phyloP scores from a whole-genome alignment of 2,329 filamentous ascomycete genomes.

The Aspergillus sp. region DNA sequence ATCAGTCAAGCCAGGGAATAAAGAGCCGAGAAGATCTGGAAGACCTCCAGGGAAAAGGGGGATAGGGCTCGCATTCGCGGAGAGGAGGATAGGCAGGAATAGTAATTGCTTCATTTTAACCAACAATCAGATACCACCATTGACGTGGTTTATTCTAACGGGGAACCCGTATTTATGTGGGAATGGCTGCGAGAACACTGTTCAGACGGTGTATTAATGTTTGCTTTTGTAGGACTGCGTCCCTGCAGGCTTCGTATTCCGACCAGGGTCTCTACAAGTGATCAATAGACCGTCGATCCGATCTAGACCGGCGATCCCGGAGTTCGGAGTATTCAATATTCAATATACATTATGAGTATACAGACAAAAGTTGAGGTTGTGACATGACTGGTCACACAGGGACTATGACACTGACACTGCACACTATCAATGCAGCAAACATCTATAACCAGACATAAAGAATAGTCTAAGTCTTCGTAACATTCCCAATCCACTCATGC shows the following conservation, averaged over 20 bases:
- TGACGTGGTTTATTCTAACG: too few species aligned
- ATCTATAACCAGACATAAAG: background rate
- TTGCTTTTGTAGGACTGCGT: conserved; percentile 8
- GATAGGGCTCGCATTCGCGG: background rate
- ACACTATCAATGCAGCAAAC: background rate
- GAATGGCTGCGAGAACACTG: background rate
- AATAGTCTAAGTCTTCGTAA: background rate
- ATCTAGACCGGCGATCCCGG: conserved; percentile 1
- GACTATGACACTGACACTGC: too few species aligned
- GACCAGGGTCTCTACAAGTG: background rate
- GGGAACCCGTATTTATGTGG: too few species aligned
- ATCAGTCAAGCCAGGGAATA: background rate
- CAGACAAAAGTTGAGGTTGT: background rate
- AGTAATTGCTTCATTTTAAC: background rate
- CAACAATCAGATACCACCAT: too few species aligned
- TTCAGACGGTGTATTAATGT: background rate
- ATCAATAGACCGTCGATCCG: background rate
- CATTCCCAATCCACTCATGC: conserved; percentile 12
- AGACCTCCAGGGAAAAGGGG: background rate
- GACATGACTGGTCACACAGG: background rate
- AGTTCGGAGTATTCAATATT: background rate
- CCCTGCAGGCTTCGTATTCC: background rate
- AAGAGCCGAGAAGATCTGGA: background rate
- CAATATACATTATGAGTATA: too few species aligned
- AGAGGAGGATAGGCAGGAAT: background rate